A percentile compares a stretch with the other conserved stretches of the same genome.
Evolutionary conservation across 2,329 filamentous ascomycete species (phyloP).

Genomic region (Alternaria gansuensis): DNA sequence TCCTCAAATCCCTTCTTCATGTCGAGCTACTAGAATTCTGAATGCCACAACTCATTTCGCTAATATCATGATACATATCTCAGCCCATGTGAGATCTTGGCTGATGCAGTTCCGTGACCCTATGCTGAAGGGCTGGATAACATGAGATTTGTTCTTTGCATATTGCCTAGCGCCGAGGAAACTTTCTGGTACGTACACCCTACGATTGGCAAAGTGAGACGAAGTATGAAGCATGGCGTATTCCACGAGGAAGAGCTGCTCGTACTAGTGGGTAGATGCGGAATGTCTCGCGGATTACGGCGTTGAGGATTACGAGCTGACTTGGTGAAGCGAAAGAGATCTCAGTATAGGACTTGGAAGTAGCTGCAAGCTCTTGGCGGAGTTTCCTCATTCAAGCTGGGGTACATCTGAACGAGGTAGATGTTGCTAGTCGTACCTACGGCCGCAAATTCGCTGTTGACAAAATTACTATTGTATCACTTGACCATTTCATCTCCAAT

Average conservation of each 20-base stretch:
- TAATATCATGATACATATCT: conserved; percentile 47
- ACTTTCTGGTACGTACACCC: conserved; percentile 27
- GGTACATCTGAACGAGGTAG: conserved; percentile 29
- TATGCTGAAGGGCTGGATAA: conserved; percentile 34
- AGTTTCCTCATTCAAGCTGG: conserved; percentile 20
- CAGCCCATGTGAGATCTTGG: conserved; percentile 39
- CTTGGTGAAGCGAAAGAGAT: conserved; percentile 26
- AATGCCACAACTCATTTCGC: conserved; percentile 50
- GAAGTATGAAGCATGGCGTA: conserved; percentile 26
- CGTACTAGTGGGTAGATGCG: conserved; percentile 31
- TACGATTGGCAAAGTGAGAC: conserved; percentile 25
- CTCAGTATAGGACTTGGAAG: conserved; percentile 25
- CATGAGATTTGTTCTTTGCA: conserved; percentile 39
- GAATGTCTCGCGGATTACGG: conserved; percentile 33
- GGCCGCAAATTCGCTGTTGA: no score
- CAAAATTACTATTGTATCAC: no score
- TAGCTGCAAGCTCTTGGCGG: conserved; percentile 22
- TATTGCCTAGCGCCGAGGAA: conserved; percentile 31
- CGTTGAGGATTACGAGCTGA: conserved; percentile 27
- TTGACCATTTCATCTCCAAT: no score
- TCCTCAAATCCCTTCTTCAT: conserved; percentile 29
- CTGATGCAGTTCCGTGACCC: conserved; percentile 34
- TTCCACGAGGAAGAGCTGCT: conserved; percentile 22
- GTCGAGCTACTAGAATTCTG: conserved; percentile 44
- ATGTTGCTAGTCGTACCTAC: not conserved